A percentile compares a stretch with the other conserved stretches of the same genome.
These are phyloP conservation scores for Ramicandelaber brevisporus DNA, from an alignment of 192 early-diverging fungal species.

Conservation along the genomic window DNA sequence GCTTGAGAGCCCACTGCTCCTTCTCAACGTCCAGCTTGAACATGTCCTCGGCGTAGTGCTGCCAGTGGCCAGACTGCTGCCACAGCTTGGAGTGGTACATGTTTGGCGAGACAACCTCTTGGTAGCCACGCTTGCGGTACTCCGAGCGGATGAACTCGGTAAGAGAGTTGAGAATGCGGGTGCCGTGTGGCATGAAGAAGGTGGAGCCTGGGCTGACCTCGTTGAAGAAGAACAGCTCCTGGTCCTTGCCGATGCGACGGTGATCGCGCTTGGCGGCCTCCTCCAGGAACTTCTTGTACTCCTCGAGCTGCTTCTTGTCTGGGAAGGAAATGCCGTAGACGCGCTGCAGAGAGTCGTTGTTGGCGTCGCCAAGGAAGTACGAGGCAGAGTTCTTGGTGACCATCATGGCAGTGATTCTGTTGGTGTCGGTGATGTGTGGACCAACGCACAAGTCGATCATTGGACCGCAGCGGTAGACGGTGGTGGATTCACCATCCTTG, in stretches of 20 bases:
- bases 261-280: slow-evolving; percentile 93
- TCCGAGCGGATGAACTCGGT: slow-evolving; percentile 69
- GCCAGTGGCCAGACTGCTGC: slow-evolving; percentile 87
- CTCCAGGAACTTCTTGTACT: slow-evolving; percentile 85
- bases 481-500: slow-evolving; percentile 76
- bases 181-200: slow-evolving; percentile 90
- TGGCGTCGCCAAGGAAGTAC: slow-evolving; percentile 92
- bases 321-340: slow-evolving; percentile 99
- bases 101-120: slow-evolving; percentile 93
- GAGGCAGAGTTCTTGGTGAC: slow-evolving; percentile 95
- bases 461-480: slow-evolving; percentile 95
- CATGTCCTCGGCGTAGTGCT: slow-evolving; percentile 96
- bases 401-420: slow-evolving; percentile 74
- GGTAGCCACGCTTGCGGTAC: slow-evolving; percentile 81
- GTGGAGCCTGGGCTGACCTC: slow-evolving; percentile 77
- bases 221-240: slow-evolving; percentile 98
- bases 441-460: slow-evolving; percentile 93
- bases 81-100: slow-evolving; percentile 97
- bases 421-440: slow-evolving; percentile 87
- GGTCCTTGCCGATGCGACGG: slow-evolving; percentile 86
- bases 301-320: slow-evolving; percentile 88
- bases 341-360: slow-evolving; percentile 95
- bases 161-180: slow-evolving; percentile 87
- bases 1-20: slow-evolving; percentile 92
- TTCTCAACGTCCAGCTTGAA: slow-evolving; percentile 87